A percentile compares a stretch with the other conserved stretches of the same genome.
phyloP scores from a whole-genome alignment of 164 flowering plant species.

The Tetrastigma voinierianum region DNA sequence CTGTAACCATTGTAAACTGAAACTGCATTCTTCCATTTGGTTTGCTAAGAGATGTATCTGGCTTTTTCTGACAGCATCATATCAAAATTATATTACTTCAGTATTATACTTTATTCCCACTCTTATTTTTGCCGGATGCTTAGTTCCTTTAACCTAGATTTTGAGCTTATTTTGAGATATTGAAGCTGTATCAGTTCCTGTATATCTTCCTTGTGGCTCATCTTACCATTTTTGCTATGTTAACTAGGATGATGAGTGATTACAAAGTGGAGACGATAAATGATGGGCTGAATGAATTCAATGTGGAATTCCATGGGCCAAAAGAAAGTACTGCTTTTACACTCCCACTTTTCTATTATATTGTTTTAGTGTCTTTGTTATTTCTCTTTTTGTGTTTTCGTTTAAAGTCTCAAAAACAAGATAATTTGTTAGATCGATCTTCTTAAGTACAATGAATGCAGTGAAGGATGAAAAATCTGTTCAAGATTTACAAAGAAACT shows the following conservation, averaged over 20 bases:
- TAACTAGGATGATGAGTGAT: slow-evolving; percentile 97
- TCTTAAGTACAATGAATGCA: too few relatives aligned
- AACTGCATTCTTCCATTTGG: background rate
- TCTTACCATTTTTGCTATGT: slow-evolving; percentile 6
- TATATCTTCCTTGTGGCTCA: background rate
- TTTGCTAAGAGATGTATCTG: background rate
- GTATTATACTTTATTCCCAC: background rate
- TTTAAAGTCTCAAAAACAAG: background rate
- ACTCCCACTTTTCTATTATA: background rate
- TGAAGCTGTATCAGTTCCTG: background rate
- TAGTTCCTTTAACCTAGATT: background rate
- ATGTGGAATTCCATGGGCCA: slow-evolving; percentile 92
- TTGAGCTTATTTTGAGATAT: background rate
- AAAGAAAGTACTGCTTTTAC: slow-evolving; percentile 69
- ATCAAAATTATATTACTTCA: background rate
- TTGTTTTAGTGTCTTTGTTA: too few relatives aligned
- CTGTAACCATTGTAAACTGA: background rate
- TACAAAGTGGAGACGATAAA: slow-evolving; percentile 80
- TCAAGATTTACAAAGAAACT: too few relatives aligned
- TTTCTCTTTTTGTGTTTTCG: background rate
- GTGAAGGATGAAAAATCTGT: too few relatives aligned
- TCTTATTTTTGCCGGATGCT: background rate
- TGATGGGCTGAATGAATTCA: slow-evolving; percentile 86
- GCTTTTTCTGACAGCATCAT: background rate
- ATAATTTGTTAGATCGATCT: too few relatives aligned